Percentiles rank a stretch among this genome's conserved stretches.
phyloP scores from a whole-genome alignment of 805 yeast genomes.

The Cyberlindnera misumaiensis region DNA sequence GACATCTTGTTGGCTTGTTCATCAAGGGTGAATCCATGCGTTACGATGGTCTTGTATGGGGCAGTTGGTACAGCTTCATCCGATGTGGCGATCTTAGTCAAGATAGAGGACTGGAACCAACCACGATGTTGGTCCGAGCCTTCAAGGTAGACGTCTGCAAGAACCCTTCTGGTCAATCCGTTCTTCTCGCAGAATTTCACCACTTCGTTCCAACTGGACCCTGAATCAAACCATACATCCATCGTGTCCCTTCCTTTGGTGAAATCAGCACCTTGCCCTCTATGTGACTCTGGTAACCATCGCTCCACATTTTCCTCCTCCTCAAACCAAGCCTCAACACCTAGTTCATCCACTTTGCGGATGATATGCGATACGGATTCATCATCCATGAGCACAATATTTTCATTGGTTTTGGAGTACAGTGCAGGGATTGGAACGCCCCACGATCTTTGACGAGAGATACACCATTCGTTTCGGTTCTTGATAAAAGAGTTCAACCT shows the following conservation, averaged over 20 bases:
- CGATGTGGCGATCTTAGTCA: conserved; percentile 60
- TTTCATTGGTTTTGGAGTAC: conserved; percentile 46
- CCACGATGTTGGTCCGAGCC: conserved; percentile 99
- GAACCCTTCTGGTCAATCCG: conserved; percentile 31
- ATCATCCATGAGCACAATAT: conserved; percentile 55
- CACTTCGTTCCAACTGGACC: conserved; percentile 79
- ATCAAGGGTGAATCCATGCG: conserved; percentile 93
- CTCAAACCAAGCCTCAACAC: conserved; percentile 79
- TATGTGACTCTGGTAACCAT: conserved; percentile 66
- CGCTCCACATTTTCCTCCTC: conserved; percentile 41
- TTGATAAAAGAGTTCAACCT: conserved; percentile 67
- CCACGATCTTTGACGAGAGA: conserved; percentile 94
- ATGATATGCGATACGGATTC: conserved; percentile 55
- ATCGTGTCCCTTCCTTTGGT: conserved; percentile 80
- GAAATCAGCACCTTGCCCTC: conserved; percentile 36
- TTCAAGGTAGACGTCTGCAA: conserved; percentile 83
- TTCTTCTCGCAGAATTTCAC: conserved; percentile 31
- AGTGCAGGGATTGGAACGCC: conserved; percentile 96
- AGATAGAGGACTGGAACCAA: conserved; percentile 93
- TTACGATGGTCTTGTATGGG: conserved; percentile 71
- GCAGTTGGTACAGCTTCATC: conserved; percentile 27
- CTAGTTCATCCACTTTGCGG: conserved; percentile 44
- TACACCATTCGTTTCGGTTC: conserved; percentile 93
- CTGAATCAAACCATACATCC: conserved; percentile 99
- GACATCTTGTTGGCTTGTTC: conserved; percentile 88